phyloP scores from a whole-genome alignment of 192 early-diverging fungal genomes.

The Coemansia sp. region DNA sequence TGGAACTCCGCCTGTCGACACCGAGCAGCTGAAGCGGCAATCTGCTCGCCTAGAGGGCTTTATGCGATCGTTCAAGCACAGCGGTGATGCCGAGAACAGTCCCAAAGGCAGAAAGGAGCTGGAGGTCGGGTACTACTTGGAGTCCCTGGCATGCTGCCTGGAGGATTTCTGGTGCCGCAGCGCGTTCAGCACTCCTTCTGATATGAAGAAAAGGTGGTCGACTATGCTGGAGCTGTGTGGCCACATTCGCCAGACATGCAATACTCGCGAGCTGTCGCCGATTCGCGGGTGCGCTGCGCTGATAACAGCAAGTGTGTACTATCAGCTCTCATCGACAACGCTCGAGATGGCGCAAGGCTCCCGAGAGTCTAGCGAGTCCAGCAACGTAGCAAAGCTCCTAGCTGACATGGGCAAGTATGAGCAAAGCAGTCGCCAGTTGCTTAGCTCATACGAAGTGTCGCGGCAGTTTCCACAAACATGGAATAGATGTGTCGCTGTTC shows the following conservation, averaged over 20 bases:
- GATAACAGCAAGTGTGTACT: conserved; percentile 28
- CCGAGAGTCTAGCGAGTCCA: not conserved
- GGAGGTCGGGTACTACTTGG: conserved; percentile 41
- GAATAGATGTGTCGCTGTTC: conserved; percentile 27
- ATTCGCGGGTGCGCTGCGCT: conserved; percentile 38
- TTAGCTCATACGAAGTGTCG: conserved; percentile 22
- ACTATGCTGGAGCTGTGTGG: conserved; percentile 43
- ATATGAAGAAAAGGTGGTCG: conserved; percentile 40
- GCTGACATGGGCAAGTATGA: conserved; percentile 32
- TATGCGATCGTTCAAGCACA: conserved; percentile 45
- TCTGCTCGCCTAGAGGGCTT: conserved; percentile 22
- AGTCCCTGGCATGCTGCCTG: conserved; percentile 47
- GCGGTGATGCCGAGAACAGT: conserved; percentile 39
- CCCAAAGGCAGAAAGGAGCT: conserved; percentile 28
- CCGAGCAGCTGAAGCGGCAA: conserved; percentile 29
- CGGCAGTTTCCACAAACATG: conserved; percentile 41
- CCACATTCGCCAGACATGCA: conserved; percentile 26
- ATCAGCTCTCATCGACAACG: conserved; percentile 30
- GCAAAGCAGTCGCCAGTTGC: conserved; percentile 12
- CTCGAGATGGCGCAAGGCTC: conserved; percentile 11
- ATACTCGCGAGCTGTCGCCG: conserved; percentile 12
- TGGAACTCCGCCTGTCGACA: conserved; percentile 15
- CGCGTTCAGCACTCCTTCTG: conserved; percentile 17
- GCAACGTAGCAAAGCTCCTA: conserved; percentile 18
- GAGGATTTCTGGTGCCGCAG: conserved; percentile 48